A percentile compares a stretch with the other conserved stretches of the same genome.
Conservation (phyloP, 2,329 filamentous ascomycete species). For the Aspergillus niger region DNA sequence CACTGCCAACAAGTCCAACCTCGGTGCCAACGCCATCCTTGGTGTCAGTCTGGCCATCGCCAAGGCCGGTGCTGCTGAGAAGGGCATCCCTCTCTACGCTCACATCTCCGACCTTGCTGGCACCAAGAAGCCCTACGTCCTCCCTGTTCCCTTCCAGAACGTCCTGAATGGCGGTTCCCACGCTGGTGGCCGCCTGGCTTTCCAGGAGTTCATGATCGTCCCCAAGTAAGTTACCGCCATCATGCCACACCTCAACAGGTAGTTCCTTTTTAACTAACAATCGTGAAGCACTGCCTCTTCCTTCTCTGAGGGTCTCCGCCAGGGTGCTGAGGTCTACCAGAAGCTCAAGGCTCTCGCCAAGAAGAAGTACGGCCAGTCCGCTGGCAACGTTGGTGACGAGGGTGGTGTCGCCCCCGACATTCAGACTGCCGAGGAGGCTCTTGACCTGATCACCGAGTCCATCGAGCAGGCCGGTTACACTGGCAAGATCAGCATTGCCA, state of each 20-base stretch:
- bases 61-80: conserved; percentile 87
- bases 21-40: conserved; percentile 86
- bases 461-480: conserved; percentile 96
- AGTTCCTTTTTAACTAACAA: neutral
- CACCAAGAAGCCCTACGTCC: conserved; percentile 88
- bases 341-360: conserved; percentile 94
- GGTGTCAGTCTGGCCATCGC: conserved; percentile 82
- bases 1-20: conserved; percentile 81
- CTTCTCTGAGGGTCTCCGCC: conserved; percentile 94
- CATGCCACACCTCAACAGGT: neutral
- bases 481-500: conserved; percentile 94
- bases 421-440: conserved; percentile 92
- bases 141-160: conserved; percentile 91
- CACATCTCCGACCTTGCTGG: conserved; percentile 85
- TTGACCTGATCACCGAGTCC: conserved; percentile 90
- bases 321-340: conserved; percentile 97
- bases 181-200: conserved; percentile 91
- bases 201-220: conserved; percentile 97
- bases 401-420: conserved; percentile 99
- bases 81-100: conserved; percentile 82
- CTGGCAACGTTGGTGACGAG: conserved; percentile 98
- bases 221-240: conserved; percentile 62
- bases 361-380: conserved; percentile 99
- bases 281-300: conserved; percentile 70
- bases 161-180: conserved; percentile 93